Base-by-base conservation (phyloP, 306 rosid species). In the Cicer chorassanicum region DNA sequence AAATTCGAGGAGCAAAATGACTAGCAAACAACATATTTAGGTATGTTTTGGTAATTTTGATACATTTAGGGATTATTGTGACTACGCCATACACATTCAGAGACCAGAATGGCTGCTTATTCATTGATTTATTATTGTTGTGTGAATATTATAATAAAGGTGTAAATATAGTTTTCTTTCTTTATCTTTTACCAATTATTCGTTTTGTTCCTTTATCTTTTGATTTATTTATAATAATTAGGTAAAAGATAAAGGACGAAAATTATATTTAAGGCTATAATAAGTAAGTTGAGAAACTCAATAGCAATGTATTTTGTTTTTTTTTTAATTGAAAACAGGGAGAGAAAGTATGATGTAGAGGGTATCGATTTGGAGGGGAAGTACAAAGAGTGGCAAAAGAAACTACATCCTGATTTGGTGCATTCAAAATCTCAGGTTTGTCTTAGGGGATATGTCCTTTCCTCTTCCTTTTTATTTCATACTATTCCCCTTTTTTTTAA, bases 381-480 rank as follows among this genome's bases (percentile, higher is more conserved):
- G 86, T 94, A 94, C 80, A 94, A 94, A 72, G 87, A 86, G 2
- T 94, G 99, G 99, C 99, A 94, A 85, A 94, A 92, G 84, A 88
- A 92, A 68, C 74, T 94, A 82, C 99, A 94, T 82, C 99, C 99
- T 57, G 99, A 94, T 88, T 81, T 94, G 67, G 99, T 94, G 74
- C 97, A 92, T 88, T 88, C 97, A 15, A 94, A 90, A 84, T 92
- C 99, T 13, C 81, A 89, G 93, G 99, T 94, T 50, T 51, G 83
- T 76, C 68, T 59, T 8, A 50, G 8, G 79, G 38, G 50, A 54
- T 65, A 36, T 19, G 1, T 63, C 82, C 55, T 65, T 70, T 42
- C 55, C 24, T 65, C 24, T 68, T 41, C 8, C 16, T 50, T 12
- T 79, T 18, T 24, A 60, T 51, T 72, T 24, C 21, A 34, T 40